phyloP scores from a whole-genome alignment of 140 eudicot genomes.

The Cichorium intybus region DNA sequence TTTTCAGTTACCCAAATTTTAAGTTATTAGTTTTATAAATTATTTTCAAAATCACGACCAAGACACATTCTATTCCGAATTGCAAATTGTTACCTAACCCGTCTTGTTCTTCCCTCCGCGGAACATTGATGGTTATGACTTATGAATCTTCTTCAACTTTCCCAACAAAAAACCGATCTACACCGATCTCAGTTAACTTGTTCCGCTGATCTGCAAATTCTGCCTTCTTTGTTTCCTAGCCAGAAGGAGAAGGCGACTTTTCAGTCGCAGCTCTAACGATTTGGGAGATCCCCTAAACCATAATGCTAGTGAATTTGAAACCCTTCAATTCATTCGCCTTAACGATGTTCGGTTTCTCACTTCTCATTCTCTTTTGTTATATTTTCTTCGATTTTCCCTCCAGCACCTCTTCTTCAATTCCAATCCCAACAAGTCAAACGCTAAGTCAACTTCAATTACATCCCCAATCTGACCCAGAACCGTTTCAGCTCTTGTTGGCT shows the following conservation, averaged over 20 bases:
- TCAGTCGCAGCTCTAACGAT: slow-evolving; percentile 4
- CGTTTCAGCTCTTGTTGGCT: slow-evolving; percentile 57
- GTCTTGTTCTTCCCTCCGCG: not conserved
- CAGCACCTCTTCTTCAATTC: slow-evolving; percentile 40
- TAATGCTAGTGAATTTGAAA: slow-evolving; percentile 62
- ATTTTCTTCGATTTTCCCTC: slow-evolving; percentile 65
- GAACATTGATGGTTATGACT: slow-evolving; percentile 16
- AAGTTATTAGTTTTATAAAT: too few relatives aligned
- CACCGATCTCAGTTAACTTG: slow-evolving; percentile 10
- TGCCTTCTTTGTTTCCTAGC: not conserved
- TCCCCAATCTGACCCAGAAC: slow-evolving; percentile 45
- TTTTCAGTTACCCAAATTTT: too few relatives aligned
- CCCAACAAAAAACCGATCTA: slow-evolving; percentile 16
- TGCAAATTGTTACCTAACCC: not conserved
- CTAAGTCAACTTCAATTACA: slow-evolving; percentile 23
- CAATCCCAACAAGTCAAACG: slow-evolving; percentile 17
- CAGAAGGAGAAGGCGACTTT: not conserved
- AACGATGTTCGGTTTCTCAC: slow-evolving; percentile 51
- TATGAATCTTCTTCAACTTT: slow-evolving; percentile 4
- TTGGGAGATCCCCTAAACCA: slow-evolving; percentile 10
- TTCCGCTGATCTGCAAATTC: slow-evolving; percentile 1
- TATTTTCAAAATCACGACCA: too few relatives aligned
- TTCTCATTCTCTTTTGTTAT: slow-evolving; percentile 56
- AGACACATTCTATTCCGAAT: too few relatives aligned
- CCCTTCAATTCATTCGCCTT: slow-evolving; percentile 61